Conservation (phyloP, 176 grass and related monocot genomes). For the Phragmites australis region DNA sequence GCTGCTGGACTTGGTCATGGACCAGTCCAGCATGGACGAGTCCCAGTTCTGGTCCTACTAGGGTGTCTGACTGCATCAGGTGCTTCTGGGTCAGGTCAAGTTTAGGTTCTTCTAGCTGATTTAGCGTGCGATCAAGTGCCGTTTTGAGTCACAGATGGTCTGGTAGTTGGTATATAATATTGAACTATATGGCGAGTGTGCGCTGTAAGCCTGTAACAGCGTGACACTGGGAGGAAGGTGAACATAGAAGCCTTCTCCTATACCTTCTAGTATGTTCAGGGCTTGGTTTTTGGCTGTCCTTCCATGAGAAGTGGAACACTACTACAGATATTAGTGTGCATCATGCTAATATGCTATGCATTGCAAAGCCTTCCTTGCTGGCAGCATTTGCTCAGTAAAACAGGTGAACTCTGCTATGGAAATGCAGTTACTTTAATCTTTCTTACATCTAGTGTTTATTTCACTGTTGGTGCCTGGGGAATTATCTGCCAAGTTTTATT, state of each 20-base stretch:
- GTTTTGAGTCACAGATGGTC: conserved; percentile 36
- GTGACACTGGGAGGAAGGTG: conserved; percentile 31
- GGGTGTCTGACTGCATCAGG: conserved; percentile 5
- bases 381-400: not conserved
- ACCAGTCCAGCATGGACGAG: conserved; percentile 39
- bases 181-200: conserved; percentile 28
- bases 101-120: conserved; percentile 31
- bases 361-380: not conserved
- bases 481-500: not conserved
- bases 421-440: not conserved
- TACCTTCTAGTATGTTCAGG: conserved; percentile 33
- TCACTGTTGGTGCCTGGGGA: not conserved
- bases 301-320: conserved; percentile 32
- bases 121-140: conserved; percentile 46
- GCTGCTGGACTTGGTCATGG: conserved; percentile 40
- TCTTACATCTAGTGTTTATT: not conserved
- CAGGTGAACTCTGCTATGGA: conserved; percentile 4
- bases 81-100: not conserved
- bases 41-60: conserved; percentile 57
- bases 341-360: conserved; percentile 24
- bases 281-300: conserved; percentile 37
- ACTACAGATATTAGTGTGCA: conserved; percentile 27
- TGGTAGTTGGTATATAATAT: conserved; percentile 40
- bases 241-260: conserved; percentile 34
- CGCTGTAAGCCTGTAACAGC: conserved; percentile 42